Conservation (phyloP, 2,329 filamentous ascomycete genomes). For the Fusarium zealandicum region DNA sequence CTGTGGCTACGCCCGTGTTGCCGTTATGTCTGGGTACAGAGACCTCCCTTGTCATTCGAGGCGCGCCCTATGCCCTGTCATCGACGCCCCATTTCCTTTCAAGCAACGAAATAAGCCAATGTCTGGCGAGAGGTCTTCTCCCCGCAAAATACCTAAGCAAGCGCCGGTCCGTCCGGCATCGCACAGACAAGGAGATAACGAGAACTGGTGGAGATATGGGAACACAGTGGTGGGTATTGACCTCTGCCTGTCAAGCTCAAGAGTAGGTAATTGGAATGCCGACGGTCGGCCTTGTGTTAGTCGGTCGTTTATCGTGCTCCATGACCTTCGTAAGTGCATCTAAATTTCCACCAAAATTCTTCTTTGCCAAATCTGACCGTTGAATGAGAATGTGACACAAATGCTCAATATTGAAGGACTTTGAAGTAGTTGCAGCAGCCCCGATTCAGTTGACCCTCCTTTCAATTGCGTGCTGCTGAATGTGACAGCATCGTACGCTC, state of each 20-base stretch:
- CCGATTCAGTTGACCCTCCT: neutral
- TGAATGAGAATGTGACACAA: too few relatives aligned
- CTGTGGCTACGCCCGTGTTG: constrained; percentile 7
- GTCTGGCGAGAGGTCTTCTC: neutral
- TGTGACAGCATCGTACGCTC: constrained; percentile 18
- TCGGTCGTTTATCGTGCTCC: too few relatives aligned
- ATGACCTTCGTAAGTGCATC: neutral
- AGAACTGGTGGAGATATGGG: constrained; percentile 1
- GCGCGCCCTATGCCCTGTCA: constrained; percentile 31
- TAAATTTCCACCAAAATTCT: too few relatives aligned
- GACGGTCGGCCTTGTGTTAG: too few relatives aligned
- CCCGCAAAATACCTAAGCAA: neutral
- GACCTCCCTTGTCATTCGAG: neutral
- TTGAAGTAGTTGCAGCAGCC: too few relatives aligned
- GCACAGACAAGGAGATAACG: neutral
- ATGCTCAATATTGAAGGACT: too few relatives aligned
- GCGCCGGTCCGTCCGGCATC: constrained; percentile 4
- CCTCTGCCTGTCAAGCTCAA: neutral
- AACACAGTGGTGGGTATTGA: neutral
- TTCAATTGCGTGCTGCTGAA: too few relatives aligned
- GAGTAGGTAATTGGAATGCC: too few relatives aligned
- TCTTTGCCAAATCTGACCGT: too few relatives aligned
- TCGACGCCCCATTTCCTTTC: constrained; percentile 12
- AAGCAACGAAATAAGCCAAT: neutral
- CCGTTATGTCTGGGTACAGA: neutral